These are phyloP conservation scores for Myochromella boudieri DNA, from an alignment of 768 basidiomycete species.

Conservation along the genomic window DNA sequence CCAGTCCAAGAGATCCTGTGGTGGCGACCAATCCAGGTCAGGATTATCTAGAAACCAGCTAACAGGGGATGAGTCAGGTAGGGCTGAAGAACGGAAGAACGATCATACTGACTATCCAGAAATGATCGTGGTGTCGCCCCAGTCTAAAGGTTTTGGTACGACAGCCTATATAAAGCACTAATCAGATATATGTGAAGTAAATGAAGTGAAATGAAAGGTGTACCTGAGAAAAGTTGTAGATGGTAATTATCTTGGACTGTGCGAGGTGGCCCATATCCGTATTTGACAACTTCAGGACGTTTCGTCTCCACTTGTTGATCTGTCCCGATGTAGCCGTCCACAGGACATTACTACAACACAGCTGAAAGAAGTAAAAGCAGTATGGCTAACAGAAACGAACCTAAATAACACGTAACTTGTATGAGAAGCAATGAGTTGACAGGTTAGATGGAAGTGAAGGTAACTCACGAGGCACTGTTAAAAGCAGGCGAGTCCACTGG, in stretches of 20 bases:
- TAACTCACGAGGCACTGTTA: conserved; percentile 54
- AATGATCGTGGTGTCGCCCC: conserved; percentile 57
- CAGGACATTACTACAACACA: conserved; percentile 46
- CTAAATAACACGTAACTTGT: conserved; percentile 61
- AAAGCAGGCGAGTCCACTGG: conserved; percentile 64
- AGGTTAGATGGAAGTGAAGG: neutral
- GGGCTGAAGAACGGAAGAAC: neutral
- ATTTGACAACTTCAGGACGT: conserved; percentile 43
- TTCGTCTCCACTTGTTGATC: conserved; percentile 64
- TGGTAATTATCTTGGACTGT: conserved; percentile 59
- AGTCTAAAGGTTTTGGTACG: conserved; percentile 70
- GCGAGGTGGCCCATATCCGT: conserved; percentile 63
- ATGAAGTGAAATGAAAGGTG: no score
- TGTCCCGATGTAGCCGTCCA: conserved; percentile 67
- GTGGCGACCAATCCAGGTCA: conserved; percentile 57
- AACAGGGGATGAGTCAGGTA: conserved; percentile 1
- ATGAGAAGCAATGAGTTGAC: neutral
- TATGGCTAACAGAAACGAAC: conserved; percentile 24
- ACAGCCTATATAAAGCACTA: no score
- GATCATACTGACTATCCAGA: conserved; percentile 51
- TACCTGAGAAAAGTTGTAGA: conserved; percentile 69
- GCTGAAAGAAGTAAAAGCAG: neutral
- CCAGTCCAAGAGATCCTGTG: conserved; percentile 47
- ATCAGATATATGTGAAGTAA: no score
- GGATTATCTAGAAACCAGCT: conserved; percentile 71